phyloP scores from a whole-genome alignment of 2,329 filamentous ascomycete genomes.

The Clonostachys chloroleuca region DNA sequence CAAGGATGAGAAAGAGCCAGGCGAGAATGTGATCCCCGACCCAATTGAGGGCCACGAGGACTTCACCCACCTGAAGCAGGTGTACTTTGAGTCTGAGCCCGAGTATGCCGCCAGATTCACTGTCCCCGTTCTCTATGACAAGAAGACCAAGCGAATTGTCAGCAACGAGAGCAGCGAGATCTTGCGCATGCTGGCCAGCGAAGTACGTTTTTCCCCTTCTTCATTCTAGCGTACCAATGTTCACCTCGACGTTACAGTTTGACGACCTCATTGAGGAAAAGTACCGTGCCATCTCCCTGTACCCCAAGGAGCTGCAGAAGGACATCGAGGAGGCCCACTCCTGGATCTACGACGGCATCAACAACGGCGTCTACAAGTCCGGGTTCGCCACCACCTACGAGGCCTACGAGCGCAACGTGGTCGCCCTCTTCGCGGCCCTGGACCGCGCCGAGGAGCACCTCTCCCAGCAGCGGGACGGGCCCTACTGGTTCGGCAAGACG shows the following conservation, averaged over 20 bases:
- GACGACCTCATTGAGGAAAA: slow-evolving; percentile 62
- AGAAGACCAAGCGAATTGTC: slow-evolving; percentile 70
- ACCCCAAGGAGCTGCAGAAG: slow-evolving; percentile 57
- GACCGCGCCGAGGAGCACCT: slow-evolving; percentile 75
- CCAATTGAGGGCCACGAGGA: slow-evolving; percentile 66
- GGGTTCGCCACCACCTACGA: slow-evolving; percentile 83
- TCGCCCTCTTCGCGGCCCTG: slow-evolving; percentile 68
- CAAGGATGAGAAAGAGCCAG: slow-evolving; percentile 49
- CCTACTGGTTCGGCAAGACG: slow-evolving; percentile 70
- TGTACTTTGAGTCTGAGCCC: slow-evolving; percentile 74
- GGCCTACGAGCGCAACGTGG: slow-evolving; percentile 75
- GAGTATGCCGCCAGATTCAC: slow-evolving; percentile 79
- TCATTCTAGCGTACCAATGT: too few species aligned
- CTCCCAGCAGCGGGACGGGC: slow-evolving; percentile 33
- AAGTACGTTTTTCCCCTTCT: slow-evolving; percentile 36
- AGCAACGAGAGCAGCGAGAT: slow-evolving; percentile 93
- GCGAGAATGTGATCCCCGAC: slow-evolving; percentile 61
- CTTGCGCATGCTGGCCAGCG: slow-evolving; percentile 80
- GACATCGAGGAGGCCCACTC: slow-evolving; percentile 74
- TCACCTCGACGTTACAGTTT: slow-evolving; percentile 42
- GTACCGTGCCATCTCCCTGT: slow-evolving; percentile 59
- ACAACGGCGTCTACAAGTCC: slow-evolving; percentile 69
- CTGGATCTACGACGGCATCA: slow-evolving; percentile 75
- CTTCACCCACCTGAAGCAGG: slow-evolving; percentile 66
- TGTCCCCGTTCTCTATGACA: slow-evolving; percentile 83